phyloP scores from a whole-genome alignment of 208 protist genomes.

The Trypanosoma theileri region DNA sequence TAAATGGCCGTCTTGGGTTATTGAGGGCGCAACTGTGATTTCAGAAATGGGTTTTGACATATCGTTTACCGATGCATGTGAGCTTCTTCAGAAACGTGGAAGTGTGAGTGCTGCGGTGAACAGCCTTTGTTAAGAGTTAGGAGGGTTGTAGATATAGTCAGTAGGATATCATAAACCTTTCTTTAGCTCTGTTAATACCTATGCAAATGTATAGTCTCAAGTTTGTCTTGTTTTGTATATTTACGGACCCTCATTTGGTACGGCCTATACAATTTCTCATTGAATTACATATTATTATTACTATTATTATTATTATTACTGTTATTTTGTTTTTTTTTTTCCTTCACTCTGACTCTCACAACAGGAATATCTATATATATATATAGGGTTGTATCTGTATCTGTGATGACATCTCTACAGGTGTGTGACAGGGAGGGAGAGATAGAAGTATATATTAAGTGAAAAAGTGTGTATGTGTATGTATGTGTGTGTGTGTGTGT shows the following conservation, averaged over 20 bases:
- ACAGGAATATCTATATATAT: too few relatives aligned
- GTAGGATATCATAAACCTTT: background rate
- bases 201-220: background rate
- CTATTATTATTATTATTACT: too few relatives aligned
- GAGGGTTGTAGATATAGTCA: background rate
- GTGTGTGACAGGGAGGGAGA: background rate
- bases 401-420: background rate
- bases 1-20: conserved; percentile 15
- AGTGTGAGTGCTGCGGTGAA: conserved; percentile 23
- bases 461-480: background rate
- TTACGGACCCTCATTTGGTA: too few relatives aligned
- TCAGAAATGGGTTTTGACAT: conserved; percentile 29
- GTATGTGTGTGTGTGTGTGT: too few relatives aligned
- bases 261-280: too few relatives aligned
- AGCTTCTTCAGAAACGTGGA: conserved; percentile 20
- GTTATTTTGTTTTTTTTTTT: too few relatives aligned
- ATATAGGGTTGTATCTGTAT: too few relatives aligned
- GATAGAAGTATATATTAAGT: background rate
- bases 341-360: too few relatives aligned
- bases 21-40: conserved; percentile 14
- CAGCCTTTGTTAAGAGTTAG: conserved; percentile 13
- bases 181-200: background rate
- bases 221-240: too few relatives aligned
- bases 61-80: conserved; percentile 14
- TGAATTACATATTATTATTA: too few relatives aligned